Evolutionary conservation across 352 stramenopile genomes (phyloP).

Genomic region (Phytophthora lateralis): DNA sequence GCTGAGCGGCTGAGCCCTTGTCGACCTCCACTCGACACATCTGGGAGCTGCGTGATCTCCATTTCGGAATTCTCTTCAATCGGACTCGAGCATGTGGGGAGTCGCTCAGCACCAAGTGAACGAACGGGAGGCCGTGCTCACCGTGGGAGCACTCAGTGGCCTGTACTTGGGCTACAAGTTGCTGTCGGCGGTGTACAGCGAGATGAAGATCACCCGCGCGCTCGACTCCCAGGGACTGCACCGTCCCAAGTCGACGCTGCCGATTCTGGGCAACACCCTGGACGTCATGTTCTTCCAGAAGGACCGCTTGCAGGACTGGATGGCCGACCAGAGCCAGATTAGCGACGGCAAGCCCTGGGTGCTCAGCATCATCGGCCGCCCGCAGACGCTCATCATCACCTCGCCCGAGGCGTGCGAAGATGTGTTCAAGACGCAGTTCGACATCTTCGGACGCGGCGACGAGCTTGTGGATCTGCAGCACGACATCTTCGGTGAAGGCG

Average conservation of each 20-base stretch:
- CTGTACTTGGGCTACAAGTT: constrained; percentile 38
- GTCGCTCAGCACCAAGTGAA: constrained; percentile 35
- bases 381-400: constrained; percentile 51
- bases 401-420: constrained; percentile 37
- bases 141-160: constrained; percentile 19
- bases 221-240: constrained; percentile 36
- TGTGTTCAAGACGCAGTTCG: constrained; percentile 51
- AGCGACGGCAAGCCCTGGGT: constrained; percentile 51
- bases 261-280: constrained; percentile 47
- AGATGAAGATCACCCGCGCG: constrained; percentile 33
- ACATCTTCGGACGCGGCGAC: constrained; percentile 48
- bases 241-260: constrained; percentile 41
- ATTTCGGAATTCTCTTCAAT: constrained; percentile 25
- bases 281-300: constrained; percentile 48
- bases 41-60: background rate
- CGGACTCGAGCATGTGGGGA: constrained; percentile 27
- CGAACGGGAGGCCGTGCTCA: constrained; percentile 28
- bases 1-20: background rate
- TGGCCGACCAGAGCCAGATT: constrained; percentile 53
- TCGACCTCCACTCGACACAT: constrained; percentile 1
- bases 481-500: constrained; percentile 63
- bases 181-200: constrained; percentile 33
- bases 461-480: constrained; percentile 34
- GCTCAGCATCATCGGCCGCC: constrained; percentile 43
- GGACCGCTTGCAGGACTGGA: constrained; percentile 62